These are phyloP conservation scores for Arthrinium puccinioides DNA, from an alignment of 2,329 filamentous ascomycete species.

Conservation along the genomic window DNA sequence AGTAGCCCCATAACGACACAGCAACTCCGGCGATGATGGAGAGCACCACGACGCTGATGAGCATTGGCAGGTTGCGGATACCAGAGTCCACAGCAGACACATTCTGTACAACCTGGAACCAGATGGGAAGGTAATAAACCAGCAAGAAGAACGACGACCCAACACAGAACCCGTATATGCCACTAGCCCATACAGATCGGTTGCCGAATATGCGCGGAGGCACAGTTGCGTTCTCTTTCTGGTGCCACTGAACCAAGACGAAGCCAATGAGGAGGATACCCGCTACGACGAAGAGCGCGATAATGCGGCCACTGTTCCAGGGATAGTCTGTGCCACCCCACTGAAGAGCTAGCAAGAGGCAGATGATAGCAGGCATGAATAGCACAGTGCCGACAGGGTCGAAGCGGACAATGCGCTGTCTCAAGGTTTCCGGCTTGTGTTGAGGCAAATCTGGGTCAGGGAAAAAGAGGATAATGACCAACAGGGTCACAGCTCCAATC, in stretches of 20 bases:
- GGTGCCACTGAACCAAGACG: constrained; percentile 24
- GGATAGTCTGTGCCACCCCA: constrained; percentile 32
- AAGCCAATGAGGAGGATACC: constrained; percentile 23
- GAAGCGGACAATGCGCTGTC: constrained; percentile 15
- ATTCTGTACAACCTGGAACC: constrained; percentile 24
- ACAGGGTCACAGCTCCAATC: constrained; percentile 18
- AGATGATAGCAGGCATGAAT: constrained; percentile 29
- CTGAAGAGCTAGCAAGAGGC: constrained; percentile 38
- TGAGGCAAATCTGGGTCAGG: constrained; percentile 7
- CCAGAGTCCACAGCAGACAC: constrained; percentile 25
- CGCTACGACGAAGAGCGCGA: constrained; percentile 25
- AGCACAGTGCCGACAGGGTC: constrained; percentile 19
- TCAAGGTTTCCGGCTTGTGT: constrained; percentile 7
- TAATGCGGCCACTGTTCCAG: constrained; percentile 26
- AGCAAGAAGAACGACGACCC: constrained; percentile 22
- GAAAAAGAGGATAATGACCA: constrained; percentile 18
- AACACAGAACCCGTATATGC: constrained; percentile 26
- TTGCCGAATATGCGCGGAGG: constrained; percentile 30
- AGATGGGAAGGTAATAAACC: constrained; percentile 26
- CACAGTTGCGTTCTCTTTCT: constrained; percentile 30
- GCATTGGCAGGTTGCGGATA: constrained; percentile 25
- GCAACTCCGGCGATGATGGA: constrained; percentile 18
- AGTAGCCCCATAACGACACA: constrained; percentile 27
- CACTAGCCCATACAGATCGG: constrained; percentile 23
- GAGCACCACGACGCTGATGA: constrained; percentile 22